Evolutionary conservation across 345 rosid genomes (phyloP), one percentile per base, ranked within the genome.

Genomic region (Corchorus capsularis): DNA sequence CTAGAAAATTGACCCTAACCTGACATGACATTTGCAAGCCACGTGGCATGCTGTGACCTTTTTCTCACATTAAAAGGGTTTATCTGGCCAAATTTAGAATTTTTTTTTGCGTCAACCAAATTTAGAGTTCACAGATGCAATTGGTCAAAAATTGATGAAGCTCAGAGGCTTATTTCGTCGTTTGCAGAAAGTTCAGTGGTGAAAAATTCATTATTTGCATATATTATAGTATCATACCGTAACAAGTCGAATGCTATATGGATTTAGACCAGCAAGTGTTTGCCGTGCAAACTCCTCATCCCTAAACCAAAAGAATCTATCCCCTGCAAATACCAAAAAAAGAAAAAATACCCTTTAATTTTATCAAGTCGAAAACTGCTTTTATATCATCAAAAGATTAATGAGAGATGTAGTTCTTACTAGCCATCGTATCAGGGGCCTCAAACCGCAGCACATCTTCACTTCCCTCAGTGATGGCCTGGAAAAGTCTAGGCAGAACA

Each of bases 211-310:
- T 27, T 27, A 27, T 27, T 27, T 27, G 27, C 27, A 27, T 27
- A 27, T 27, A n/a, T n/a, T n/a, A n/a, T n/a, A n/a, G n/a, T 13
- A 9, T 19, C 84, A 75, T 88, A 93, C 96, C 80, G 78, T 78
- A 73, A 93, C 82, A 73, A 87, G 82, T 16, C 85, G 73, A 20
- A 93, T 67, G 77, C 82, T 16, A 11, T 7, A 83, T 5, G 98
- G 98, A 43, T 93, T 93, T 49, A 93, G 87, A 59, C 98, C 97
- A 63, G 97, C 89, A 52, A 94, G 93, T 43, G 91, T 87, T 69
- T 94, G 94, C 12, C 98, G 85, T 52, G 84, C 87, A 20, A 92
- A 94, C 57, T 94, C 97, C 5, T 92, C 94, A 55, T 94, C 97
- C 60, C 87, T 80, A 9, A 92, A 61, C 98, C 98, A 92, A 76